A percentile compares a stretch with the other conserved stretches of the same genome.
These are phyloP conservation scores for Polytolypa hystricis DNA, from an alignment of 2,329 filamentous ascomycete genomes.

Conservation along the genomic window DNA sequence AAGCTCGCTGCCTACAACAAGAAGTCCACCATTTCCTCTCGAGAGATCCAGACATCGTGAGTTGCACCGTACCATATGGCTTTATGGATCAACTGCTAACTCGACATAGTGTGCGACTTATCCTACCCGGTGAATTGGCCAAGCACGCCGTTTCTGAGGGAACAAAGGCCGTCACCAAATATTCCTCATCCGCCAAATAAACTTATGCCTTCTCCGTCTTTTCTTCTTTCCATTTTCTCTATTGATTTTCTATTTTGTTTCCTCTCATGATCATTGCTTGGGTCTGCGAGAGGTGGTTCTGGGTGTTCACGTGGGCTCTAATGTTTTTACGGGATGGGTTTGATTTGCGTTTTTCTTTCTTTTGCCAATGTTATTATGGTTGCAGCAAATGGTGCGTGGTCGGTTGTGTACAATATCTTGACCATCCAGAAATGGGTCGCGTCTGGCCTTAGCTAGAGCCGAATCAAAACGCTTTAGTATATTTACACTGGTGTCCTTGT, in stretches of 20 bases:
- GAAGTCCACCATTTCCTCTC: constrained; percentile 99
- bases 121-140: constrained; percentile 95
- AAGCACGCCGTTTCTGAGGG: constrained; percentile 99
- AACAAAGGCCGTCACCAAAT: constrained; percentile 99
- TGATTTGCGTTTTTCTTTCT: constrained; percentile 29
- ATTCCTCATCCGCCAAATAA: constrained; percentile 99
- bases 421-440: constrained; percentile 20
- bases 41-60: constrained; percentile 95
- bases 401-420: constrained; percentile 36
- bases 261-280: constrained; percentile 32
- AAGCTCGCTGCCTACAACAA: constrained; percentile 99
- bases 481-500: constrained; percentile 1
- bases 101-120: constrained; percentile 63
- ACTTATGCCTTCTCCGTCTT: constrained; percentile 30
- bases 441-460: constrained; percentile 24
- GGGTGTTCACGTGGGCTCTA: constrained; percentile 29
- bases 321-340: constrained; percentile 40
- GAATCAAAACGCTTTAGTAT: constrained; percentile 4
- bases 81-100: not conserved
- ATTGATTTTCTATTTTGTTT: constrained; percentile 32
- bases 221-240: constrained; percentile 46
- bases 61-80: constrained; percentile 18
- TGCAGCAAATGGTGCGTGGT: constrained; percentile 33
- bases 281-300: constrained; percentile 26
- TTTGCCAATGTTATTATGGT: constrained; percentile 30